A percentile compares a stretch with the other conserved stretches of the same genome.
phyloP scores from a whole-genome alignment of 2,329 filamentous ascomycete species.

The Colletotrichum kahawae region DNA sequence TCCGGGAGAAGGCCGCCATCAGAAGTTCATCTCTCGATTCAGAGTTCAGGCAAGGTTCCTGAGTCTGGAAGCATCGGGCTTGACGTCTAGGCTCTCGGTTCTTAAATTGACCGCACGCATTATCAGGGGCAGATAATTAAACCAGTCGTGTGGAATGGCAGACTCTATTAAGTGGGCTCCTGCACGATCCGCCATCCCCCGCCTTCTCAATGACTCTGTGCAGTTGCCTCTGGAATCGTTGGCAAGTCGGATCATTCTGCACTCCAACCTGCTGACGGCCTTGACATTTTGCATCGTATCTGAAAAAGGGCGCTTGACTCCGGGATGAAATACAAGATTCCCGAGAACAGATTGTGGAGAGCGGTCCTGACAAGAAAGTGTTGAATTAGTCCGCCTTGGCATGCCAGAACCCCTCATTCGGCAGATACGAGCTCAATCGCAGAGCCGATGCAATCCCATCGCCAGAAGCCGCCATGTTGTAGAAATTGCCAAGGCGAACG shows the following conservation, averaged over 20 bases:
- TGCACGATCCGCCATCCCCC: neutral
- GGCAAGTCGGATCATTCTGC: neutral
- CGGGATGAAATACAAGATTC: neutral
- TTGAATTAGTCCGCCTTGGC: conserved; percentile 18
- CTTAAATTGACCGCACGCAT: neutral
- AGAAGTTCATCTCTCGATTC: neutral
- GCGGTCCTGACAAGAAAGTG: neutral
- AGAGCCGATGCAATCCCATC: neutral
- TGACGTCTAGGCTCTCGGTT: neutral
- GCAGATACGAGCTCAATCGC: neutral
- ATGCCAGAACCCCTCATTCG: neutral
- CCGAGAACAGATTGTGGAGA: neutral
- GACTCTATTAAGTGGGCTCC: conserved; percentile 12
- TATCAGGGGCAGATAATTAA: neutral
- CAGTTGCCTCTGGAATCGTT: neutral
- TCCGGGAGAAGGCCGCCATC: neutral
- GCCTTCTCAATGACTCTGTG: neutral
- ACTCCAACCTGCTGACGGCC: neutral
- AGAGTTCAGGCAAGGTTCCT: neutral
- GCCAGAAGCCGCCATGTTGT: neutral
- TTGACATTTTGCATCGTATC: neutral
- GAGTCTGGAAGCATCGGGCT: neutral
- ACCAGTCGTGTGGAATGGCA: neutral
- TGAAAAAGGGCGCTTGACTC: neutral
- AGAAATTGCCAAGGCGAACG: neutral